Base-by-base conservation (phyloP, 176 grass and related monocot species). In the Eragrostis nindensis region DNA sequence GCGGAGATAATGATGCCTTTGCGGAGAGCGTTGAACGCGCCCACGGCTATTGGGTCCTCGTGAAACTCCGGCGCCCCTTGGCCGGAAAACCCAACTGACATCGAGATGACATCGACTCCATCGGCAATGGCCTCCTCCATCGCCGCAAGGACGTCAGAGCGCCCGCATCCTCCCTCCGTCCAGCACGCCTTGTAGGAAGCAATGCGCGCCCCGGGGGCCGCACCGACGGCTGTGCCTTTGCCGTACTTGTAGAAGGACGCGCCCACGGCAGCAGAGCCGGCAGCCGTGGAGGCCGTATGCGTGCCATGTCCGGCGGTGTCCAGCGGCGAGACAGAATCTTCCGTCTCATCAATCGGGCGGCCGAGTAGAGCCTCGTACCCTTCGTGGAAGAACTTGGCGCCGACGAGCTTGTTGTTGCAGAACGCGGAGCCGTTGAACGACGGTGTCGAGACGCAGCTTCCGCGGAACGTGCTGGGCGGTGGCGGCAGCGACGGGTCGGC, bases 401-500 rank as follows among this genome's bases (percentile, higher is more conserved):
- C 86, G 44, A 92, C 38, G 12, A 92, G 77, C 61, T 92, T 92
- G n/a, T 77, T 77, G 73, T 82, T 92, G 71, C 82, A 92, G 32
- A 53, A 62, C 0, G 64, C 57, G 32, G 89, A 81, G 40, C 71
- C 70, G 39, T 91, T 85, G 70, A 85, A 91, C 36, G 70, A 49
- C 45, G 70, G 46, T 16, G 85, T 46, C 44, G 85, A 47, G 32
- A 80, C 47, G 46, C 53, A 63, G 39, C 62, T 3, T 0, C 71
- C 70, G 6, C 24, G 39, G 77, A 81, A 77, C 45, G 70, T 19
- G 61, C 12, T 40, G 26, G 66, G 70, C 50, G 32, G 32, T 36
- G 32, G 32, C 32, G 32, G 32, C 32, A 36, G 1, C 32, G 32
- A 36, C 32, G 32, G 32, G 32, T 36, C 32, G 32, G 32, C 32